Conservation (phyloP, 164 flowering plant genomes). For the Nelumbo lutea region DNA sequence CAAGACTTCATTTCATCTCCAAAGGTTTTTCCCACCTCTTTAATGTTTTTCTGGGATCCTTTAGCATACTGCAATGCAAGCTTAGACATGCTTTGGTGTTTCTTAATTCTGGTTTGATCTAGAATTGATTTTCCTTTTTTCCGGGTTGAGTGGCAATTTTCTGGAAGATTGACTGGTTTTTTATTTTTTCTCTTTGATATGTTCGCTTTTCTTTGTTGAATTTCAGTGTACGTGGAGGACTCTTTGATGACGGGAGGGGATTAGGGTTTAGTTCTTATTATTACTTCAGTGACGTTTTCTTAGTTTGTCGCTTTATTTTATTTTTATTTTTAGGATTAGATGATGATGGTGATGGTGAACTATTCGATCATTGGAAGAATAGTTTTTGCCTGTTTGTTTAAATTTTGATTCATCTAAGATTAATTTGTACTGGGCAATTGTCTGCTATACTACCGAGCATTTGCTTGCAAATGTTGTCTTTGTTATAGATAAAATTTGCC, state of each 20-base stretch:
- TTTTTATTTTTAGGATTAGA: background rate
- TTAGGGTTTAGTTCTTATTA: background rate
- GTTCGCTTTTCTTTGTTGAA: background rate
- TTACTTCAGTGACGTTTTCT: background rate
- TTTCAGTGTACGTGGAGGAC: background rate
- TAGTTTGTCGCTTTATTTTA: background rate
- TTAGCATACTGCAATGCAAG: background rate
- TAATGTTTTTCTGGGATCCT: background rate
- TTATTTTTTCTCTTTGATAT: background rate
- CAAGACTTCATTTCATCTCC: background rate
- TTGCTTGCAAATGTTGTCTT: background rate
- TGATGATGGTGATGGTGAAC: background rate
- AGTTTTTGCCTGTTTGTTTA: background rate
- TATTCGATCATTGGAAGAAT: background rate
- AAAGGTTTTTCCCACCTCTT: background rate
- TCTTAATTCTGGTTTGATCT: background rate
- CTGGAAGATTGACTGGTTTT: background rate
- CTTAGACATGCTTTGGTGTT: background rate
- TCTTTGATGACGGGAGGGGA: background rate
- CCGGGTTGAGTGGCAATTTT: background rate
- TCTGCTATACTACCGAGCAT: background rate
- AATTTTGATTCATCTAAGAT: background rate
- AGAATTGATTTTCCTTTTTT: background rate
- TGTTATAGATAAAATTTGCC: background rate
- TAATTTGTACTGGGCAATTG: background rate